Percentiles rank a stretch among this genome's conserved stretches.
Conservation (phyloP, 768 basidiomycete species). For the Suillus subluteus region DNA sequence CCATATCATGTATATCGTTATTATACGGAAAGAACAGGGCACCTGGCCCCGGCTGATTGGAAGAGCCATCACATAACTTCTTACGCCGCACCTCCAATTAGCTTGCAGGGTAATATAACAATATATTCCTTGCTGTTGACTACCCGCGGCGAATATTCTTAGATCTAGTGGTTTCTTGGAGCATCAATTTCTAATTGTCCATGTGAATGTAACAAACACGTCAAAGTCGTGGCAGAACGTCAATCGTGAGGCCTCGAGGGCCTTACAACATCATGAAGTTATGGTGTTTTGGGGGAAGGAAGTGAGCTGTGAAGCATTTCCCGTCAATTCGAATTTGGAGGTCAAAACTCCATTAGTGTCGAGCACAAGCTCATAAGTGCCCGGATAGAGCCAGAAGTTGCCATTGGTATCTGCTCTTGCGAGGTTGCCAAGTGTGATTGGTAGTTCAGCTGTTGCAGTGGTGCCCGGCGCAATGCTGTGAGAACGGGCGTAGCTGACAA, state of each 20-base stretch:
- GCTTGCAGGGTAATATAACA: neutral
- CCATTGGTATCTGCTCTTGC: conserved; percentile 52
- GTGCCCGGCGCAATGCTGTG: conserved; percentile 34
- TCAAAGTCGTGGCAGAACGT: neutral
- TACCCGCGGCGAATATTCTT: neutral
- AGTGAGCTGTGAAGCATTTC: conserved; percentile 43
- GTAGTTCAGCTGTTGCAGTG: conserved; percentile 37
- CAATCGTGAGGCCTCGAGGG: neutral
- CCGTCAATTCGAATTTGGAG: conserved; percentile 48
- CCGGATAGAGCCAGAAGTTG: conserved; percentile 48
- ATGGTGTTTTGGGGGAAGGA: conserved; percentile 41
- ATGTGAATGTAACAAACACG: neutral
- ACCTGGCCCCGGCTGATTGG: neutral
- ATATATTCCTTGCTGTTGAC: neutral
- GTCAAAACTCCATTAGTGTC: conserved; percentile 45
- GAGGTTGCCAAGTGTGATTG: conserved; percentile 51
- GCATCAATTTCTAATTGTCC: neutral
- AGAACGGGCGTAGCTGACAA: conserved; percentile 53
- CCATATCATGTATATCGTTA: neutral
- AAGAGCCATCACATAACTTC: neutral
- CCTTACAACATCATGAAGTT: neutral
- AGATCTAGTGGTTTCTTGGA: neutral
- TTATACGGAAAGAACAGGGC: neutral
- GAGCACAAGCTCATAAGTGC: conserved; percentile 44
- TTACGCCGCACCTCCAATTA: neutral